Percentiles rank a stretch among this genome's conserved stretches.
These are phyloP conservation scores for Neospermospora avenae DNA, from an alignment of 2,329 filamentous ascomycete species.

Conservation along the genomic window DNA sequence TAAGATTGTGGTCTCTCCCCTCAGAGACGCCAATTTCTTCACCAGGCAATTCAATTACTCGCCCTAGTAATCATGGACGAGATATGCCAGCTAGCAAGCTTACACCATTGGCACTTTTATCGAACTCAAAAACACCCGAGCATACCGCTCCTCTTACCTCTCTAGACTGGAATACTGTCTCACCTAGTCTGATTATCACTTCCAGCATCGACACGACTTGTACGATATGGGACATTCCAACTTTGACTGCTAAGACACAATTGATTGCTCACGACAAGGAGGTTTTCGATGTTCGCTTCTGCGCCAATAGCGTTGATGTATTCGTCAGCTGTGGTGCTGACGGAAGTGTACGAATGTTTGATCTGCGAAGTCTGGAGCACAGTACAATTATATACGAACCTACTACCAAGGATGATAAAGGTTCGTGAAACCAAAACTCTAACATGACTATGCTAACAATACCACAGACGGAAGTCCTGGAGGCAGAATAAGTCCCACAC, in stretches of 20 bases:
- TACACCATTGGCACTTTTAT: conserved; percentile 86
- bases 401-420: conserved; percentile 75
- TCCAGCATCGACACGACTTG: conserved; percentile 99
- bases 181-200: conserved; percentile 95
- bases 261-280: conserved; percentile 98
- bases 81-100: conserved; percentile 70
- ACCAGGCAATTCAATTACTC: conserved; percentile 64
- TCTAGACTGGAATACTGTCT: conserved; percentile 96
- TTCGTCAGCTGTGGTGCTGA: conserved; percentile 98
- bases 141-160: conserved; percentile 96
- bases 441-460: conserved; percentile 16
- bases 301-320: conserved; percentile 96
- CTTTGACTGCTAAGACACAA: conserved; percentile 95
- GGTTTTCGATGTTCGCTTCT: conserved; percentile 97
- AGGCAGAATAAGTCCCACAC: conserved; percentile 67
- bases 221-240: conserved; percentile 99
- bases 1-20: conserved; percentile 90
- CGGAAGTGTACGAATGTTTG: conserved; percentile 98
- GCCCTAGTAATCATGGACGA: conserved; percentile 56
- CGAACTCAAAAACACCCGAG: conserved; percentile 97
- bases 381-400: conserved; percentile 99
- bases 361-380: conserved; percentile 91
- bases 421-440: conserved; percentile 43
- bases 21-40: conserved; percentile 54
- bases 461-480: conserved; percentile 45